Evolutionary conservation across 305 asterid species (phyloP), one percentile per base, ranked within the genome.

Genomic region (Coffea humblotiana): DNA sequence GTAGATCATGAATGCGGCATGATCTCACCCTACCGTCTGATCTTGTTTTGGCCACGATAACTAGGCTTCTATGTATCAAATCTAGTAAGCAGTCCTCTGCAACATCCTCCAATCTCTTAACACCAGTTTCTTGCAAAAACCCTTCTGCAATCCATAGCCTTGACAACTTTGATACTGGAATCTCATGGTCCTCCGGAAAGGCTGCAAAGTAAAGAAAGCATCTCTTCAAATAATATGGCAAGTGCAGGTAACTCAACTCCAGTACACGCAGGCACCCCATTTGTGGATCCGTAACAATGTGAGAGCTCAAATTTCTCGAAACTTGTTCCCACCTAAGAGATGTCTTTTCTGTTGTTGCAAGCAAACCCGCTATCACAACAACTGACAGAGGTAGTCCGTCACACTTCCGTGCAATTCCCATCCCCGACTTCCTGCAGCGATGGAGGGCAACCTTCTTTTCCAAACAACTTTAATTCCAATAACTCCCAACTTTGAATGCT

Each of bases 81-180:
- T 75, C 79, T 64, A 15, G 67, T 49, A 88, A 52, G 79, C 79
- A 85, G 25, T 72, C 67, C 49, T 78, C 78, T 64, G 80, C 87
- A 1, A 63, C 75, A 58, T 18, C 66, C 71, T 83, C 88, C 48
- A 25, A 29, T 74, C 72, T 81, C 66, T 83, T 56, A 1, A 8
- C 12, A 16, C 16, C 81, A 6, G 74, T 64, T 60, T 52, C 78
- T 6, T 79, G 63, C 9, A 85, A 43, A 23, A 87, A 87, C 2
- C 87, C 90, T 73, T 85, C 87, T 1, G 86, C 90, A 8, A 43
- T 73, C 83, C 83, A 80, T 11, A 51, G 45, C 14, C 52, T 51
- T 4, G 66, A 16, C 68, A 74, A 52, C 75, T 43, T 25, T 21
- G 60, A 19, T 16, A 66, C 71, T 29, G 10, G 23, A 67, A 80